phyloP scores from a whole-genome alignment of 139 green algal species.

The Auxenochlorella pyrenoidosa region DNA sequence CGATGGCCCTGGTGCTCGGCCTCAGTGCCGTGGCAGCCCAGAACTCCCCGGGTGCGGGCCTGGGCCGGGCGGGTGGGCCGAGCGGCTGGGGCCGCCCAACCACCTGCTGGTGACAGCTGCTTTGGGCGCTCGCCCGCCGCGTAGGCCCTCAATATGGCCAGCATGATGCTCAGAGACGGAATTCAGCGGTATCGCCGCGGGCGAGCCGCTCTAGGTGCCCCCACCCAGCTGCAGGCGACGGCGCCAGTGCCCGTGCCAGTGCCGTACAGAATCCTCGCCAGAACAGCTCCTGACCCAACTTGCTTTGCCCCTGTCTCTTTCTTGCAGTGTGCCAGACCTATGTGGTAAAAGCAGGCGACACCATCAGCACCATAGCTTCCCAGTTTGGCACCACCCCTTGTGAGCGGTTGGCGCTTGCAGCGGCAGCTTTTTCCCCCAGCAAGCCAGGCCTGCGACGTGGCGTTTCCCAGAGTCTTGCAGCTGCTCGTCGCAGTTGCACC shows the following conservation, averaged over 20 bases:
- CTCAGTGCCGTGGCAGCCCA: neutral
- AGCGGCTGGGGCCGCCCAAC: neutral
- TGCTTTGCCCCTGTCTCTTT: neutral
- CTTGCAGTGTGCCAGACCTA: slow-evolving; percentile 28
- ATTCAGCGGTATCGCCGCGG: neutral
- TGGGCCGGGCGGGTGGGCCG: neutral
- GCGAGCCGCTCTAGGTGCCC: neutral
- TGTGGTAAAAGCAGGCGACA: neutral
- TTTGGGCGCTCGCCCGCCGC: neutral
- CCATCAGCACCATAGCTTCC: slow-evolving; percentile 1
- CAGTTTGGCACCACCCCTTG: neutral
- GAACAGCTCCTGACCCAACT: too few species aligned
- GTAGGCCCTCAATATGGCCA: neutral
- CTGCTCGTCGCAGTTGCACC: too few species aligned
- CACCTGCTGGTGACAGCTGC: neutral
- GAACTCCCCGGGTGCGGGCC: neutral
- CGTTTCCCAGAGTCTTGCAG: too few species aligned
- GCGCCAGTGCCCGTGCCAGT: neutral
- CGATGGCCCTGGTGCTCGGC: neutral
- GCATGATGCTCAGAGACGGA: neutral
- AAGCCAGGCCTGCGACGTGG: too few species aligned
- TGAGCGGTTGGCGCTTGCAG: neutral
- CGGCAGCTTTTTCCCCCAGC: too few species aligned
- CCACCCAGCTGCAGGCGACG: neutral
- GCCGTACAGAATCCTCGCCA: neutral